Percentiles rank a stretch among this genome's conserved stretches.
These are phyloP conservation scores for Pistacia integerrima DNA, from an alignment of 345 rosid species.

Conservation along the genomic window DNA sequence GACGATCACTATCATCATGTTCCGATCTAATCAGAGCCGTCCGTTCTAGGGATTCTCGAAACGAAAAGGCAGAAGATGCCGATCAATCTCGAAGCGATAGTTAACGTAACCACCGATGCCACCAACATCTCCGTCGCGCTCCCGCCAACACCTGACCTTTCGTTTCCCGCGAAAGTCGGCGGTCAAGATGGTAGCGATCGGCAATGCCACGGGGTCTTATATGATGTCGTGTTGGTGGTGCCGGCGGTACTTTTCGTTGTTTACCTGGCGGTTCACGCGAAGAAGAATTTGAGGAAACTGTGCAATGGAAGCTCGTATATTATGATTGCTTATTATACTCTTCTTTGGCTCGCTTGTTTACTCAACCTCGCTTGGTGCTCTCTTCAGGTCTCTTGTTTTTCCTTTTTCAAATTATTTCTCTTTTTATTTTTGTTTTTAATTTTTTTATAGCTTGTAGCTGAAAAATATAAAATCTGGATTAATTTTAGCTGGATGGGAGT, in stretches of 20 bases:
- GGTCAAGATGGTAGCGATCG: slow-evolving; percentile 3
- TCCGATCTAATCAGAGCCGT: neutral
- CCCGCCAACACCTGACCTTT: slow-evolving; percentile 14
- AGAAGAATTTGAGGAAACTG: slow-evolving; percentile 50
- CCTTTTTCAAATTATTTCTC: no score
- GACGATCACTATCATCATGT: neutral
- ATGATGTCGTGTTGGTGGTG: slow-evolving; percentile 35
- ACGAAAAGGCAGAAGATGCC: slow-evolving; percentile 10
- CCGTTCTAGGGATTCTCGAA: slow-evolving; percentile 16
- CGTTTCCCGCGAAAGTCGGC: neutral
- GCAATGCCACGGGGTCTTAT: slow-evolving; percentile 44
- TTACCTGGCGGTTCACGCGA: slow-evolving; percentile 53
- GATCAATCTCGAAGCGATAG: slow-evolving; percentile 15
- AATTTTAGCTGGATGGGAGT: neutral
- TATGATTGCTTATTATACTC: slow-evolving; percentile 54
- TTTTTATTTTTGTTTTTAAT: no score
- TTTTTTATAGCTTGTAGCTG: neutral
- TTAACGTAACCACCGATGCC: neutral
- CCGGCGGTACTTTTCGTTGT: slow-evolving; percentile 46
- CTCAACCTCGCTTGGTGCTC: slow-evolving; percentile 65
- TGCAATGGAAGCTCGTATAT: slow-evolving; percentile 45
- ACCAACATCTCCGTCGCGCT: slow-evolving; percentile 17
- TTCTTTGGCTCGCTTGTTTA: slow-evolving; percentile 49
- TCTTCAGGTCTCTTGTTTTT: slow-evolving; percentile 41
- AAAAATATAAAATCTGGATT: neutral